A percentile compares a stretch with the other conserved stretches of the same genome.
These are phyloP conservation scores for Aureobasidium sp. DNA, from an alignment of 2,329 filamentous ascomycete species.

Conservation along the genomic window DNA sequence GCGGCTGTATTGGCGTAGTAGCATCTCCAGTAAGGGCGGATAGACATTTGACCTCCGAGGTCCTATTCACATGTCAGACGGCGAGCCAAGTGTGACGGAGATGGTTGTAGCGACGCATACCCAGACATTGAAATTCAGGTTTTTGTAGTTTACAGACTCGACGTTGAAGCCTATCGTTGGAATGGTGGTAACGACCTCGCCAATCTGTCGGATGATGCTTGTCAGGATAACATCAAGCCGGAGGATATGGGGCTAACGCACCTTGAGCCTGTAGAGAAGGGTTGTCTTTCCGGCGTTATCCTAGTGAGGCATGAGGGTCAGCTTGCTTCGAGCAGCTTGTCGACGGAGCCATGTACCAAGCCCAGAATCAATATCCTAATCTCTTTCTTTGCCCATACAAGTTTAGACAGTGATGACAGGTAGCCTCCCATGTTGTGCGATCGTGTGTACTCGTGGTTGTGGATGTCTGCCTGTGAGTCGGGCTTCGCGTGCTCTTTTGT, in stretches of 20 bases:
- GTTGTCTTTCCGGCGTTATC: conserved; percentile 99
- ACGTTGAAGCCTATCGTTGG: conserved; percentile 99
- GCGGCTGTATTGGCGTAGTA: conserved; percentile 99
- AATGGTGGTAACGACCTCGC: conserved; percentile 97
- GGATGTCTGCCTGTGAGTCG: not conserved
- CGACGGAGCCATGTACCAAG: conserved; percentile 54
- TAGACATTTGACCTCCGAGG: conserved; percentile 95
- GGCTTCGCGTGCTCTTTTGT: not conserved
- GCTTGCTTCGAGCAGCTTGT: not conserved
- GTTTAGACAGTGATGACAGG: conserved; percentile 54
- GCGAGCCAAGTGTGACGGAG: conserved; percentile 13
- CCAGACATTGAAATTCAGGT: conserved; percentile 98
- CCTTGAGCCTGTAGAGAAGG: conserved; percentile 90
- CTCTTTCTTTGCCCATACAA: conserved; percentile 92
- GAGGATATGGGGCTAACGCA: conserved; percentile 29
- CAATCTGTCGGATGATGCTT: conserved; percentile 56
- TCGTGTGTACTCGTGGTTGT: not conserved
- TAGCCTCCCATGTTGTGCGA: conserved; percentile 44
- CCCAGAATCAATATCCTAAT: conserved; percentile 92
- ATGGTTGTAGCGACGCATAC: conserved; percentile 43
- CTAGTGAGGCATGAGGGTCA: conserved; percentile 39
- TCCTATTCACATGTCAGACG: conserved; percentile 47
- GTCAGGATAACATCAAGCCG: not conserved
- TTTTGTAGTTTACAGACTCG: conserved; percentile 96
- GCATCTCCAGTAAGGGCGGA: conserved; percentile 97